Evolutionary conservation across 306 rosid species (phyloP).

Genomic region (Comarum palustre): DNA sequence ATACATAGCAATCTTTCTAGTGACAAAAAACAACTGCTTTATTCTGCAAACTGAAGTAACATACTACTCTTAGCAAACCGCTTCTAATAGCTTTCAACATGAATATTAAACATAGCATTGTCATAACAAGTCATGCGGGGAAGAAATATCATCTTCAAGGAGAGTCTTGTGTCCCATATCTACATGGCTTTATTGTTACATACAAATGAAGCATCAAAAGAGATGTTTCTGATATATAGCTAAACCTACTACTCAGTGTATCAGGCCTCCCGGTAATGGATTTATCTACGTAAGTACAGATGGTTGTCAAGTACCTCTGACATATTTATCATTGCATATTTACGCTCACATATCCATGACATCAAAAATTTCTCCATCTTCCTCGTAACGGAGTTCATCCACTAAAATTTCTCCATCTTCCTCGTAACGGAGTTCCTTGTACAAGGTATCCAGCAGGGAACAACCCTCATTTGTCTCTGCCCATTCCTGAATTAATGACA

Average conservation of each 20-base stretch:
- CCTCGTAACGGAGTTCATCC: constrained; percentile 44
- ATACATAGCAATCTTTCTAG: background rate
- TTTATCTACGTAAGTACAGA: constrained; percentile 37
- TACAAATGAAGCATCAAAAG: constrained; percentile 24
- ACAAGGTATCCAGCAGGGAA: constrained; percentile 65
- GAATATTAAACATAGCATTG: background rate
- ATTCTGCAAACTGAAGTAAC: background rate
- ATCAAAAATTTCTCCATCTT: constrained; percentile 76
- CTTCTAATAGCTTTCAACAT: background rate
- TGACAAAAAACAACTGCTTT: background rate
- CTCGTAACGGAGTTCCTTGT: constrained; percentile 48
- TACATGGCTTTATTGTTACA: constrained; percentile 29
- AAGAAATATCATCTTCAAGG: background rate
- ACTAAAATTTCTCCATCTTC: constrained; percentile 81
- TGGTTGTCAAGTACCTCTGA: constrained; percentile 26
- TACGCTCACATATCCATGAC: constrained; percentile 77
- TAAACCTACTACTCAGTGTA: constrained; percentile 20
- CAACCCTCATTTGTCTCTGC: constrained; percentile 63
- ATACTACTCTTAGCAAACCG: background rate
- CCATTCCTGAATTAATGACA: constrained; percentile 73
- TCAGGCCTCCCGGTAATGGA: constrained; percentile 18
- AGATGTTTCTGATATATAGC: constrained; percentile 17
- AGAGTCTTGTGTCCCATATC: constrained; percentile 3
- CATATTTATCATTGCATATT: constrained; percentile 18
- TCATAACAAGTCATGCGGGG: background rate